A percentile compares a stretch with the other conserved stretches of the same genome.
These are phyloP conservation scores for Myriangium duriaei DNA, from an alignment of 2,329 filamentous ascomycete genomes.

Conservation along the genomic window DNA sequence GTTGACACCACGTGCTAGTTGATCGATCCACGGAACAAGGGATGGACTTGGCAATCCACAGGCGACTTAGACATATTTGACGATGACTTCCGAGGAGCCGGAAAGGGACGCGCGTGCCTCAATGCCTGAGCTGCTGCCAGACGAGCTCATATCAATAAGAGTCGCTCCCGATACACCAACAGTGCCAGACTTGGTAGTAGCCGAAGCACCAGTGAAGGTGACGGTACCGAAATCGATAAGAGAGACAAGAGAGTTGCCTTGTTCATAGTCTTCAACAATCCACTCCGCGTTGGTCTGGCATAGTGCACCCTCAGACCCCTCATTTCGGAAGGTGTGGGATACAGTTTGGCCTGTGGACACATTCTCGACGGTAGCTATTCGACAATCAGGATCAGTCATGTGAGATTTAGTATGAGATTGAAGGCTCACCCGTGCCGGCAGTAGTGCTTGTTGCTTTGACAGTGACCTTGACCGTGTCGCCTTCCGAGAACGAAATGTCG, in stretches of 20 bases:
- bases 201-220: constrained; percentile 27
- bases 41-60: too few relatives aligned
- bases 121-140: not conserved
- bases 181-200: constrained; percentile 23
- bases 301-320: constrained; percentile 29
- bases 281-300: constrained; percentile 49
- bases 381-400: not conserved
- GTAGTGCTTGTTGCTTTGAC: constrained; percentile 30
- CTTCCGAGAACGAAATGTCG: constrained; percentile 32
- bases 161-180: not conserved
- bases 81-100: not conserved
- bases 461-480: constrained; percentile 33
- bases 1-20: too few relatives aligned
- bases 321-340: constrained; percentile 37
- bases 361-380: constrained; percentile 36
- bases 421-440: constrained; percentile 25
- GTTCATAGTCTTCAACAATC: constrained; percentile 24
- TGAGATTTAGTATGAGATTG: not conserved
- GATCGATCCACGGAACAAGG: too few relatives aligned
- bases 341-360: constrained; percentile 39
- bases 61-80: not conserved
- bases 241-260: constrained; percentile 25
- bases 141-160: not conserved
- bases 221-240: constrained; percentile 38
- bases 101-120: not conserved